Evolutionary conservation across 73 alveolate species (phyloP), one percentile per base, ranked within the genome.

Genomic region (Symbiodinium natans): DNA sequence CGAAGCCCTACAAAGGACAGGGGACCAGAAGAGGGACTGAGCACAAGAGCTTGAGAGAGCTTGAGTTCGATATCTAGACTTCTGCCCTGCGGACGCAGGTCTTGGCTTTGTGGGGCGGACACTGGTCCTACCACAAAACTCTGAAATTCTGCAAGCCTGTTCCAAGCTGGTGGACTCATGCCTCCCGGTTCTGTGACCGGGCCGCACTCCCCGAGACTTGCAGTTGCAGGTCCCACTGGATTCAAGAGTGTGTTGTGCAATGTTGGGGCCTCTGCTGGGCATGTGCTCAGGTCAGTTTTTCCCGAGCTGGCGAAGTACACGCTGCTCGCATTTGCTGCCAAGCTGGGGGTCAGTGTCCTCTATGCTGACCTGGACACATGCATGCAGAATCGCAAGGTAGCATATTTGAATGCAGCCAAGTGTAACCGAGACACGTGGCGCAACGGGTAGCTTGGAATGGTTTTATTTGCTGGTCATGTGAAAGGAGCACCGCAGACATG

Each of bases 261-360:
- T 13, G 6, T 46, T 46, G 59, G 59, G 13, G 13, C 6, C 59
- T 46, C 59, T 9, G 13, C 6, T 46, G 59, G 59, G 59, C 59
- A 6, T 9, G 7, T 10, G 48, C 97, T 42, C 4, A 90, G 97
- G 97, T 90, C 97, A 10, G 88, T 90, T 41, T 90, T 90, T 42
- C 97, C 97, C 27, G 97, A 90, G 56, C 40, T 90, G 75, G 88
- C 97, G 25, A 90, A 90, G 77, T 90, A 90, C 54, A 71, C 97
- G 21, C 41, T 90, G 43, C 89, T 90, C 77, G 97, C 97, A 8
- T 90, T 90, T 19, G 97, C 97, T 11, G 97, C 97, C 23, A 84
- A 41, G 77, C 56, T 68, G 82, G 38, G 54, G 31, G 97, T 90
- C 39, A 85, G 46, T 31, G 88, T 90, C 41, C 97, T 90, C 33